These are phyloP conservation scores for Fusarium subglutinans DNA, from an alignment of 2,329 filamentous ascomycete species.

Conservation along the genomic window DNA sequence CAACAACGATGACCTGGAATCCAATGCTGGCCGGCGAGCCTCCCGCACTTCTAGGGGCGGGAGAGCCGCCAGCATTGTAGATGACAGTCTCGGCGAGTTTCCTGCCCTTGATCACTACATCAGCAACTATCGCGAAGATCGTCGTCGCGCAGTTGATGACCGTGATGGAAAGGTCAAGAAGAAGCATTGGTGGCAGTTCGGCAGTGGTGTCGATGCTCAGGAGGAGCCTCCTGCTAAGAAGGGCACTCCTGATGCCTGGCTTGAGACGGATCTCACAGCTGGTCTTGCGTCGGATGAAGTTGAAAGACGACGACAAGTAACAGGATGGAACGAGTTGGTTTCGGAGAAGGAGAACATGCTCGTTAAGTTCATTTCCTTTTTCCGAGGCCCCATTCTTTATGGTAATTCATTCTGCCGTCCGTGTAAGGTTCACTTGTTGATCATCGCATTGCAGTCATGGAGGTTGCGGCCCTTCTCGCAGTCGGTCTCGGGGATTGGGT, in stretches of 20 bases:
- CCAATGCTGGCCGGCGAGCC: constrained; percentile 8
- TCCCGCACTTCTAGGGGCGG: constrained; percentile 18
- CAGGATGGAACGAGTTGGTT: constrained; percentile 27
- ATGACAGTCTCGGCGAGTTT: constrained; percentile 20
- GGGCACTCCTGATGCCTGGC: constrained; percentile 18
- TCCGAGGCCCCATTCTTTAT: constrained; percentile 18
- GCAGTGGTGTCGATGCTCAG: neutral
- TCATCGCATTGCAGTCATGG: constrained; percentile 12
- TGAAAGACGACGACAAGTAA: constrained; percentile 1
- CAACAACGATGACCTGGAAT: constrained; percentile 13
- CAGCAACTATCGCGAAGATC: constrained; percentile 29
- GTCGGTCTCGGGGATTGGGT: constrained; percentile 28
- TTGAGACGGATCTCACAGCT: constrained; percentile 15
- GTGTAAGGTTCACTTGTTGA: rapidly evolving
- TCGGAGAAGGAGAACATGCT: constrained; percentile 25
- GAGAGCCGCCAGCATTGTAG: constrained; percentile 8
- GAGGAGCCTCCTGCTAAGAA: neutral
- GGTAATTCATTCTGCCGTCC: neutral
- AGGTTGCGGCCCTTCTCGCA: constrained; percentile 22
- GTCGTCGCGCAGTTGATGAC: constrained; percentile 10
- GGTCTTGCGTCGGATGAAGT: constrained; percentile 18
- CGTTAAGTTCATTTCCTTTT: neutral
- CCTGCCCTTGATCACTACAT: constrained; percentile 27
- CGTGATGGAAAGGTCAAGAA: constrained; percentile 12
- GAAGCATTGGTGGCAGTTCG: constrained; percentile 31